phyloP scores from a whole-genome alignment of 2,329 filamentous ascomycete genomes.

The Xylariales sp. region DNA sequence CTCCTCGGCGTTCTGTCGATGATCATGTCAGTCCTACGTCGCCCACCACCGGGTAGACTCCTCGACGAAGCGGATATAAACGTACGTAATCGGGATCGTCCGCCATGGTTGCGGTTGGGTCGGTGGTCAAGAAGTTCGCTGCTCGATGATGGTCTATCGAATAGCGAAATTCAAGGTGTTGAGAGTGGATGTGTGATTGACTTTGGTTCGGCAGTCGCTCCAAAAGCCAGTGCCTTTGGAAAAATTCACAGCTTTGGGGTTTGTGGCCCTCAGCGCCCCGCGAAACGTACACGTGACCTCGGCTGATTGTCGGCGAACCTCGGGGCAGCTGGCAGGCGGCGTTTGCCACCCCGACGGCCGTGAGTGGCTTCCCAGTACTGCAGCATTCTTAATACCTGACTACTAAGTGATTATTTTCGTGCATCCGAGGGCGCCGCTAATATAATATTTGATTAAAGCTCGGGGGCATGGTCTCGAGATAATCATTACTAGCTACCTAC shows the following conservation, averaged over 20 bases:
- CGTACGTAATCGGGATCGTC: constrained; percentile 77
- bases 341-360: not conserved
- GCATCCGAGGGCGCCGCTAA: no score
- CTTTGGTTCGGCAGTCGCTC: no score
- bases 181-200: constrained; percentile 7
- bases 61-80: constrained; percentile 28
- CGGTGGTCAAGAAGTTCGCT: constrained; percentile 35
- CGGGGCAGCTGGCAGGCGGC: not conserved
- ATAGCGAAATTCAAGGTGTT: constrained; percentile 32
- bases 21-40: constrained; percentile 27
- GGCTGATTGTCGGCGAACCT: not conserved
- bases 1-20: constrained; percentile 83
- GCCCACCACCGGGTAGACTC: no score
- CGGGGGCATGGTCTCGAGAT: no score
- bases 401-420: no score
- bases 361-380: not conserved
- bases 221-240: constrained; percentile 3
- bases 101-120: constrained; percentile 65
- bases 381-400: not conserved
- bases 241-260: constrained; percentile 8
- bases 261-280: constrained; percentile 6
- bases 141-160: constrained; percentile 35
- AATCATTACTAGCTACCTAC: no score
- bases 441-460: no score
- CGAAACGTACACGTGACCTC: constrained; percentile 9